Percentiles rank a stretch among this genome's conserved stretches.
Conservation (phyloP, 1,139 yeast species). For the Sugiyamaella sp. region DNA sequence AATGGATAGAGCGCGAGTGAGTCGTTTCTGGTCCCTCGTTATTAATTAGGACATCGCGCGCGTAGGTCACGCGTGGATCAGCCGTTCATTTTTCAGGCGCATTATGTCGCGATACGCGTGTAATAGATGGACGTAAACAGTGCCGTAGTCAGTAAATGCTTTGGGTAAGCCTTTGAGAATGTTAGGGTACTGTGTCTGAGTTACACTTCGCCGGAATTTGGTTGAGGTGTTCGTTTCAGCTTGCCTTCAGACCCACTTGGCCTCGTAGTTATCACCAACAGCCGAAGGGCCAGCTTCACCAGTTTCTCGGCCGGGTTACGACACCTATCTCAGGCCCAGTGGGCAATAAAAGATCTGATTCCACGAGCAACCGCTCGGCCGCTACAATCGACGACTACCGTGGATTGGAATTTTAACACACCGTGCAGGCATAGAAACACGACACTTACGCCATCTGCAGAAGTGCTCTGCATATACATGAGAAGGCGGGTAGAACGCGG, state of each 20-base stretch:
- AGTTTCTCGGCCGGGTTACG: too few species aligned
- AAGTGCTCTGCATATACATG: background rate
- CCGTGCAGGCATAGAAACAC: background rate
- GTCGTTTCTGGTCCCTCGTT: background rate
- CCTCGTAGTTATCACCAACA: too few species aligned
- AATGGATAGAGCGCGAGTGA: slow-evolving; percentile 5
- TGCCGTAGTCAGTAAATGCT: background rate
- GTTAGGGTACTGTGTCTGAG: background rate
- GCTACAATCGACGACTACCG: too few species aligned
- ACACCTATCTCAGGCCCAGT: too few species aligned
- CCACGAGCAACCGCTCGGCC: too few species aligned
- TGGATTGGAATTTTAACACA: too few species aligned
- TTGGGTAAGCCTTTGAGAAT: background rate
- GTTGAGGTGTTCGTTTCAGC: too few species aligned
- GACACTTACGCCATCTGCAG: background rate
- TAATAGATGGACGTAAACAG: background rate
- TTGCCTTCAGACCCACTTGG: too few species aligned
- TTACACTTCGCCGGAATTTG: too few species aligned
- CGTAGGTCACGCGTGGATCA: slow-evolving; percentile 14
- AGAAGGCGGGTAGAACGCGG: background rate
- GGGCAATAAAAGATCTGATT: too few species aligned
- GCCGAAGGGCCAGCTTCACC: too few species aligned
- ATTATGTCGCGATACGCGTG: slow-evolving; percentile 10
- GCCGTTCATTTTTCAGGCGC: slow-evolving; percentile 13
- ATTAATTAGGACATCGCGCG: slow-evolving; percentile 3